Evolutionary conservation across 2,329 filamentous ascomycete species (phyloP).

Genomic region (Fusarium luffae): DNA sequence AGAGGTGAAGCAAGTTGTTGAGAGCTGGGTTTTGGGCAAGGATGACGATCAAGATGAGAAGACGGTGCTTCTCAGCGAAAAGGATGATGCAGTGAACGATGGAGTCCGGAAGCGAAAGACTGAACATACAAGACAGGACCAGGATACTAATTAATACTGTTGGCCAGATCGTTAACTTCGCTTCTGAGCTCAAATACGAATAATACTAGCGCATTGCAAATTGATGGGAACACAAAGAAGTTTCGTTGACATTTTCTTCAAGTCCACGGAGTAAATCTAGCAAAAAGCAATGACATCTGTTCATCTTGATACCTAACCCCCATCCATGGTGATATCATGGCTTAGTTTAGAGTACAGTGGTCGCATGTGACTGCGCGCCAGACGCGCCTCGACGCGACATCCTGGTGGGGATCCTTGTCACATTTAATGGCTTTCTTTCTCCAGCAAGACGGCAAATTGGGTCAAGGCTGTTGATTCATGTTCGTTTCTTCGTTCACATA

Average conservation of each 20-base stretch:
- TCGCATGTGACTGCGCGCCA: slow-evolving; percentile 34
- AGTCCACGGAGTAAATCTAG: too few relatives aligned
- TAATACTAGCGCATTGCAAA: not conserved
- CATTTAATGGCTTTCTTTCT: slow-evolving; percentile 5
- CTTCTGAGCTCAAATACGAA: not conserved
- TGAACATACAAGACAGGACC: slow-evolving; percentile 22
- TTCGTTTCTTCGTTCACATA: not conserved
- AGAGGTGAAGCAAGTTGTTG: slow-evolving; percentile 75
- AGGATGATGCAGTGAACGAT: slow-evolving; percentile 31
- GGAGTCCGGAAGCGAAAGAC: slow-evolving; percentile 45
- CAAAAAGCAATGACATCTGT: not conserved
- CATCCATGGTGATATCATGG: slow-evolving; percentile 31
- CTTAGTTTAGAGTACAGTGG: not conserved
- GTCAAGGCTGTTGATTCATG: not conserved
- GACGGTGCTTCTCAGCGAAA: slow-evolving; percentile 42
- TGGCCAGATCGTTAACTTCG: not conserved
- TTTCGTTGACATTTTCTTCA: not conserved
- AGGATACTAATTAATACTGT: not conserved
- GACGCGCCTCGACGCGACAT: slow-evolving; percentile 34
- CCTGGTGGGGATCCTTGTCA: slow-evolving; percentile 17
- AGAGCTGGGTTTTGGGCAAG: slow-evolving; percentile 74
- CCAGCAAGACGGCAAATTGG: not conserved
- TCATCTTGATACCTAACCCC: too few relatives aligned
- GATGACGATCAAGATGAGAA: slow-evolving; percentile 47
- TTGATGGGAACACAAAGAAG: not conserved